Evolutionary conservation across 257 asterid genomes (phyloP).

Genomic region (Lycium ferocissimum): DNA sequence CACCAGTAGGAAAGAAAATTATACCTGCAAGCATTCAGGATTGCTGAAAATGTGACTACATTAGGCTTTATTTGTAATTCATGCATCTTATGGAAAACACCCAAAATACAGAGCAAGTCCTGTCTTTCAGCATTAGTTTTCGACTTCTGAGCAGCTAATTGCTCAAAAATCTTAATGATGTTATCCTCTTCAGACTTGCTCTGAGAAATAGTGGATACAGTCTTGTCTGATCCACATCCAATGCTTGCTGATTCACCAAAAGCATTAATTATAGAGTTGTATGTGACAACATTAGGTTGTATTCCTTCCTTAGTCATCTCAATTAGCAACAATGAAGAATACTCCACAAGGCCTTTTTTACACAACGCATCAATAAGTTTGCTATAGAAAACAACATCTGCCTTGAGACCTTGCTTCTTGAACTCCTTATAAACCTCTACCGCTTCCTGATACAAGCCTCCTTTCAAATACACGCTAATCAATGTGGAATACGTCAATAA

Average conservation of each 20-base stretch:
- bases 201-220: slow-evolving; percentile 41
- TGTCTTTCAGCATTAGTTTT: slow-evolving; percentile 47
- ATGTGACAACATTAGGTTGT: slow-evolving; percentile 93
- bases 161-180: slow-evolving; percentile 65
- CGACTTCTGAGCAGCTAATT: slow-evolving; percentile 64
- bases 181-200: slow-evolving; percentile 56
- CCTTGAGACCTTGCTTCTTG: slow-evolving; percentile 75
- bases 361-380: slow-evolving; percentile 91
- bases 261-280: slow-evolving; percentile 91
- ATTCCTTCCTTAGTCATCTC: slow-evolving; percentile 95
- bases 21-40: slow-evolving; percentile 96
- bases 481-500: slow-evolving; percentile 81
- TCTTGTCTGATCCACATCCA: slow-evolving; percentile 39
- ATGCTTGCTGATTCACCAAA: slow-evolving; percentile 63
- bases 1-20: background rate
- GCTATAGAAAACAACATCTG: slow-evolving; percentile 95
- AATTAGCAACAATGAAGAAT: slow-evolving; percentile 71
- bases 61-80: slow-evolving; percentile 92
- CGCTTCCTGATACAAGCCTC: slow-evolving; percentile 72
- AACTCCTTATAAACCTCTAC: slow-evolving; percentile 74
- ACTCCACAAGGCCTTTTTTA: slow-evolving; percentile 87
- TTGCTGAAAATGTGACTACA: slow-evolving; percentile 95
- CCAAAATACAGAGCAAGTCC: slow-evolving; percentile 73
- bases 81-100: slow-evolving; percentile 87
- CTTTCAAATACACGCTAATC: slow-evolving; percentile 85